These are phyloP conservation scores for Noccaea caerulescens DNA, from an alignment of 345 rosid genomes.

Conservation along the genomic window DNA sequence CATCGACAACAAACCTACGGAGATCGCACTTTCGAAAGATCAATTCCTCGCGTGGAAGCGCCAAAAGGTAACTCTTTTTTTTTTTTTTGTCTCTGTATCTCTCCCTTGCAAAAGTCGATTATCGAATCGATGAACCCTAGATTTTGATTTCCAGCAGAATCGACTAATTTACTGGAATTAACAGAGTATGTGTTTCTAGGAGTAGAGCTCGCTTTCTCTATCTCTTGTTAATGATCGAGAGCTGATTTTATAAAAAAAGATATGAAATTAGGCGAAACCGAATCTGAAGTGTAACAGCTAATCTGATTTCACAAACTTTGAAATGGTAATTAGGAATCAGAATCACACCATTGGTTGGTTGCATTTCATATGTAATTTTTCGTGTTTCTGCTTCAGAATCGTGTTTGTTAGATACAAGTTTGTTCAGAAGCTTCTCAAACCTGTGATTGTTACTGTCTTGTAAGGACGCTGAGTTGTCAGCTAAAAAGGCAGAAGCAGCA, in stretches of 20 bases:
- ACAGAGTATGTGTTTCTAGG: background rate
- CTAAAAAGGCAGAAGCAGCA: conserved; percentile 72
- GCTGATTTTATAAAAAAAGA: background rate
- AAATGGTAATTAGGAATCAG: no score
- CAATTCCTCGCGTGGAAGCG: conserved; percentile 77
- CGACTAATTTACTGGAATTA: background rate
- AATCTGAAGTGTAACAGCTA: background rate
- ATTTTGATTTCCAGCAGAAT: background rate
- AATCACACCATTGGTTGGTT: background rate
- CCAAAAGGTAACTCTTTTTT: conserved; percentile 52
- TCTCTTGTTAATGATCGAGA: background rate
- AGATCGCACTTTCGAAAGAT: conserved; percentile 46
- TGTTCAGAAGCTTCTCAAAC: no score
- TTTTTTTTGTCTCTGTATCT: background rate
- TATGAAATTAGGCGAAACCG: background rate
- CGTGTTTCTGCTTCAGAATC: background rate
- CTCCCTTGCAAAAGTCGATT: background rate
- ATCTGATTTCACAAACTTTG: background rate
- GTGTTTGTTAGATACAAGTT: background rate
- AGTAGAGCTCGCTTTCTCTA: background rate
- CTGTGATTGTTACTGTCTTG: background rate
- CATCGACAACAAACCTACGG: conserved; percentile 35
- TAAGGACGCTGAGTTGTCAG: conserved; percentile 69
- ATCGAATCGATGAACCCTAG: conserved; percentile 40
- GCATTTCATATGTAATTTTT: background rate